These are phyloP conservation scores for Closterium sp. DNA, from an alignment of 139 green algal genomes.

Conservation along the genomic window DNA sequence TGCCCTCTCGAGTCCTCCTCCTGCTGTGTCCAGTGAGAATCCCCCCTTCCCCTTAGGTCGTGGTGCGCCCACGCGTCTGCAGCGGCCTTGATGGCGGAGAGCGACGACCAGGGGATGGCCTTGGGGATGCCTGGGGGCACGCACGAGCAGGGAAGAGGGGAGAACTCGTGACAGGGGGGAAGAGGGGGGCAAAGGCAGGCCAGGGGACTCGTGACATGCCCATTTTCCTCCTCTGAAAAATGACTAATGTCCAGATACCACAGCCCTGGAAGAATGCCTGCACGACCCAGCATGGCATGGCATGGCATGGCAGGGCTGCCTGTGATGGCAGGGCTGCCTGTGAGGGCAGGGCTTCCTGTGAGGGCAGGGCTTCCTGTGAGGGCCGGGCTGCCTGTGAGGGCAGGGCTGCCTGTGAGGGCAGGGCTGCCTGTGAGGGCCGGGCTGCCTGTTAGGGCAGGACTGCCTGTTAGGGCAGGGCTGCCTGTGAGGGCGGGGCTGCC, in stretches of 20 bases:
- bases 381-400: too few relatives aligned
- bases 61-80: constrained; percentile 70
- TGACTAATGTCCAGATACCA: too few relatives aligned
- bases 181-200: too few relatives aligned
- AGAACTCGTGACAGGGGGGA: neutral
- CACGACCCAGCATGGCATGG: neutral
- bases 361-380: neutral
- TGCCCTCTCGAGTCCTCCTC: neutral
- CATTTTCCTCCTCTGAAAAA: too few relatives aligned
- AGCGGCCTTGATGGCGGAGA: constrained; percentile 73
- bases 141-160: too few relatives aligned
- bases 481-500: neutral
- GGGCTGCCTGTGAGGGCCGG: too few relatives aligned
- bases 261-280: too few relatives aligned
- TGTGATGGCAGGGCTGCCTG: neutral
- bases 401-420: neutral
- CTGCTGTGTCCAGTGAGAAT: neutral
- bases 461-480: too few relatives aligned
- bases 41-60: neutral
- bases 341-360: too few relatives aligned
- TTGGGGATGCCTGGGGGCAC: constrained; percentile 73
- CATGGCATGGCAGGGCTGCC: neutral
- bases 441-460: too few relatives aligned
- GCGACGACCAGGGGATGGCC: constrained; percentile 87
- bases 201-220: too few relatives aligned